Evolutionary conservation across 306 rosid genomes (phyloP), one percentile per base, ranked within the genome.

Genomic region (Elaeagnus macrophylla): DNA sequence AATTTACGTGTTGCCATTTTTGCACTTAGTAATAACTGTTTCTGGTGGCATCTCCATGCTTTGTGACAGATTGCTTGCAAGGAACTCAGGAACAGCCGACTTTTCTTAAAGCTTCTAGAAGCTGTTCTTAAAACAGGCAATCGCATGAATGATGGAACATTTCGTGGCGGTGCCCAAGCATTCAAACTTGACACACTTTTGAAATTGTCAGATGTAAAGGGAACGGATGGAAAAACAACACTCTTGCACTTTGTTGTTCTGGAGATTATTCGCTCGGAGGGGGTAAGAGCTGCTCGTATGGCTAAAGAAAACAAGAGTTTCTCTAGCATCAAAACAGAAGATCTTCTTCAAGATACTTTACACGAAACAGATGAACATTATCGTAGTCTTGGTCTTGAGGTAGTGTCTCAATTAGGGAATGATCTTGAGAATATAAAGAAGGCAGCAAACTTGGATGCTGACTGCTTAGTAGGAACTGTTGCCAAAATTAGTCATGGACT

Each of bases 51-150:
- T 61, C 59, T 73, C 61, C 40, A 51, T 79, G n/a, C 32, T 64
- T 63, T 62, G 40, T 55, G 53, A 39, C 72, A 93, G 99, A 72
- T 84, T 73, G 99, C 96, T 46, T 84, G 94, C 68, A 77, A 79
- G 72, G 89, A 82, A 66, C 81, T 93, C 20, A 79, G 75, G 61
- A 82, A 68, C 76, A 93, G 95, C 70, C 49, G 99, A 62, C 68
- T 93, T 56, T 93, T 93, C 84, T 85, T 93, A 43, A 93, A 93
- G 76, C 94, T 88, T 73, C 83, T 93, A 39, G 99, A 93, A 93
- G 99, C 99, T 45, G 99, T 93, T 79, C 95, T 93, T 14, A 93
- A 93, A 73, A 88, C 99, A 1, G 99, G 99, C 2, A 93, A 93
- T 66, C 96, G 99, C 10, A 93, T 93, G 99, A 93, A 93, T 15